Base-by-base conservation (phyloP, 805 yeast genomes). In the Phaffomyces thermotolerans region DNA sequence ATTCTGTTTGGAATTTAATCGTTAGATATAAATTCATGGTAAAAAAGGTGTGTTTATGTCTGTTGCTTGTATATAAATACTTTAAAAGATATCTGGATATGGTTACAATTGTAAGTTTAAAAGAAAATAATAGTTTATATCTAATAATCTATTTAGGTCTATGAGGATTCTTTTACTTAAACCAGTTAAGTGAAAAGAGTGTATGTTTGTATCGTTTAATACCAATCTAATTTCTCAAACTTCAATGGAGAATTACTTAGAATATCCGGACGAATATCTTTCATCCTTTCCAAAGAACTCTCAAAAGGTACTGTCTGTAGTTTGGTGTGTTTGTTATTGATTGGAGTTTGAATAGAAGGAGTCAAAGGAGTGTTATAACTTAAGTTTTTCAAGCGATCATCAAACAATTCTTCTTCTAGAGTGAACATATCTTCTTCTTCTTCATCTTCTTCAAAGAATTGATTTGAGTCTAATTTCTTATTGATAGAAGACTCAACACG, bases 141-240 rank as follows among this genome's bases (percentile, higher is more conserved):
- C 29, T 27, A 31, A 31, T 31, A 31, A 31, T 31, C 34, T 31
- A 17, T 33, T 8, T 33, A 4, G 8, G 22, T 33, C 35, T 33
- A 33, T 33, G 9, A 30, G 14, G 5, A 13, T 30, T 30, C 32
- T 14, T 30, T 10, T 27, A 6, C 13, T 27, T 27, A 27, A 33
- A 17, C 35, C 35, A 33, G 35, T 31, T 15, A 31, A 9, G 29
- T 27, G 29, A 27, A 27, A 27, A 27, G 14, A 27, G 13, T 27
- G 29, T 27, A 13, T 9, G 13, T n/a, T n/a, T n/a, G n/a, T n/a
- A n/a, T n/a, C n/a, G n/a, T 27, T 37, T 27, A 46, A 25, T 39
- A 46, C 49, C 49, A 46, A 23, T 46, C 44, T 24, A 46, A 23
- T 24, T 27, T 46, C n/a, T 46, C 47, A 31, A 46, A 43, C 33